Percentiles rank a stretch among this genome's conserved stretches.
Conservation (phyloP, 306 rosid genomes). For the barrel medic (Medicago truncatula) region DNA sequence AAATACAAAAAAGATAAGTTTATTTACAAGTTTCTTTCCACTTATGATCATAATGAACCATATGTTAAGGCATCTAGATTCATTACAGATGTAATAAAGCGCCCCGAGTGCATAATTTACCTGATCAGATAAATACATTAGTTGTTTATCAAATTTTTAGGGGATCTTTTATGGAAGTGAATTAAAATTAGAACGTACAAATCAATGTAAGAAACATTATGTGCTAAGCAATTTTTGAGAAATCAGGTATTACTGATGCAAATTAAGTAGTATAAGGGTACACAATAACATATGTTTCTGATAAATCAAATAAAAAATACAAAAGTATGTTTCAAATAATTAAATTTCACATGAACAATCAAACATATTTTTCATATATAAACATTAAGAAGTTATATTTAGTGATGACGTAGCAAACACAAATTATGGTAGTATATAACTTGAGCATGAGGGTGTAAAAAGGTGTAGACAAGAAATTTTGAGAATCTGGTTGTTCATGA, state of each 20-base stretch:
- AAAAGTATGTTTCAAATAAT: slow-evolving; percentile 20
- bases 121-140: slow-evolving; percentile 43
- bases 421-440: not conserved
- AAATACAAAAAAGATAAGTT: too few relatives aligned
- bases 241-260: not conserved
- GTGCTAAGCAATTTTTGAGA: slow-evolving; percentile 21
- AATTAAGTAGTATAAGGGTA: not conserved
- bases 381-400: slow-evolving; percentile 14
- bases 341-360: slow-evolving; percentile 23
- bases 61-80: too few relatives aligned
- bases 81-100: slow-evolving; percentile 71
- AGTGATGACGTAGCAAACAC: slow-evolving; percentile 19
- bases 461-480: not conserved
- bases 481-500: not conserved
- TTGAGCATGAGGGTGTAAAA: not conserved
- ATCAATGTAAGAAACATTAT: slow-evolving; percentile 6
- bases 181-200: slow-evolving; percentile 25
- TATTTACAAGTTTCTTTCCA: too few relatives aligned
- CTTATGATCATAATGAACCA: too few relatives aligned
- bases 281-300: not conserved
- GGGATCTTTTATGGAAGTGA: not conserved
- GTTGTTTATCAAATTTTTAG: slow-evolving; percentile 24
- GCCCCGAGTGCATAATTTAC: slow-evolving; percentile 86
- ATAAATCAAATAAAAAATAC: not conserved
- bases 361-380: slow-evolving; percentile 1